phyloP scores from a whole-genome alignment of 257 asterid species.

The Fraxinus excelsior region DNA sequence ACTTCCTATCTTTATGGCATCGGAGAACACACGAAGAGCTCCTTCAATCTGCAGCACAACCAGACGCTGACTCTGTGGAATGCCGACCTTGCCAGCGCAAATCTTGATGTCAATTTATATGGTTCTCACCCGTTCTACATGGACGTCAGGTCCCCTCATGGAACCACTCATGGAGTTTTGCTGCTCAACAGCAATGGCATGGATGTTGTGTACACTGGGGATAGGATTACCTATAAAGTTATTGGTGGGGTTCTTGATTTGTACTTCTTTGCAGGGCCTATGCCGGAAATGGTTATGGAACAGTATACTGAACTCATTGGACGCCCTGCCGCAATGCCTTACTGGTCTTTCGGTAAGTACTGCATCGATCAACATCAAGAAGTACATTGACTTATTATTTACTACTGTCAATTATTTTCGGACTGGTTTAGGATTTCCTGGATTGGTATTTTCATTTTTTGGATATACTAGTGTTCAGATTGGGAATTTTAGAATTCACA shows the following conservation, averaged over 20 bases:
- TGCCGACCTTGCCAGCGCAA: slow-evolving; percentile 63
- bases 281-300: slow-evolving; percentile 69
- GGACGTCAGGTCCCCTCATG: slow-evolving; percentile 74
- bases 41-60: slow-evolving; percentile 52
- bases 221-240: slow-evolving; percentile 71
- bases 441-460: background rate
- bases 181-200: slow-evolving; percentile 83
- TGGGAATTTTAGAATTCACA: background rate
- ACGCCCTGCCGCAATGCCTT: slow-evolving; percentile 91
- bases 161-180: slow-evolving; percentile 72
- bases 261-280: slow-evolving; percentile 79
- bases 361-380: background rate
- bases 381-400: background rate
- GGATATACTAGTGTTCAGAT: background rate
- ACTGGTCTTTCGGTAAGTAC: slow-evolving; percentile 87
- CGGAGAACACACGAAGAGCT: slow-evolving; percentile 81
- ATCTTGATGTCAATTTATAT: slow-evolving; percentile 64
- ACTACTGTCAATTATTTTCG: background rate
- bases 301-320: slow-evolving; percentile 85
- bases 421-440: background rate
- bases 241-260: slow-evolving; percentile 84
- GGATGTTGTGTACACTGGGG: slow-evolving; percentile 72
- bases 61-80: slow-evolving; percentile 86
- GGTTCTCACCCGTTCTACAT: slow-evolving; percentile 92
- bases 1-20: slow-evolving; percentile 72